Conservation (phyloP, 1,139 yeast genomes). For the Entelexis paramagnoliae region DNA sequence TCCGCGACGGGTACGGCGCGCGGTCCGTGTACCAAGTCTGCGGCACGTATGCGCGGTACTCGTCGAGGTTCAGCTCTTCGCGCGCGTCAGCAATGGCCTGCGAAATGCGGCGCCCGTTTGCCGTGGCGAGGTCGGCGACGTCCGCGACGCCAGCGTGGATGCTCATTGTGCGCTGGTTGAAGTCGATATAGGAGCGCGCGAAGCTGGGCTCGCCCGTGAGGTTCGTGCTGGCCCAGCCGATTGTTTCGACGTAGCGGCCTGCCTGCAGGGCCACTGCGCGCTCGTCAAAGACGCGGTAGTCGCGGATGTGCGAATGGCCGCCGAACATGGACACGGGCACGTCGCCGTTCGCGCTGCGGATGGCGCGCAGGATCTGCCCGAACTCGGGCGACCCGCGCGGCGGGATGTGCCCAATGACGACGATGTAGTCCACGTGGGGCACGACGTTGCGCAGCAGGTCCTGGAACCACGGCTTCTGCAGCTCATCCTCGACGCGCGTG, state of each 20-base stretch:
- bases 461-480: constrained; percentile 58
- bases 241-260: constrained; percentile 86
- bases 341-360: constrained; percentile 52
- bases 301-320: constrained; percentile 90
- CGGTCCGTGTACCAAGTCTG: constrained; percentile 56
- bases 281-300: constrained; percentile 59
- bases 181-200: constrained; percentile 21
- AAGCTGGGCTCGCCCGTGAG: constrained; percentile 14
- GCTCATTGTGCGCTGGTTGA: constrained; percentile 39
- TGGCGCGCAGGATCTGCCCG: constrained; percentile 35
- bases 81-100: constrained; percentile 40
- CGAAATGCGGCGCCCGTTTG: constrained; percentile 43
- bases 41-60: constrained; percentile 54
- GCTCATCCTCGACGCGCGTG: constrained; percentile 47
- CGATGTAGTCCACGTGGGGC: constrained; percentile 50
- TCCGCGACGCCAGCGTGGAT: constrained; percentile 43
- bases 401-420: constrained; percentile 76
- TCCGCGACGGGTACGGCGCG: constrained; percentile 52
- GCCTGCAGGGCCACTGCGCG: constrained; percentile 71
- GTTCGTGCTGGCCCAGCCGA: constrained; percentile 70
- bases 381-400: constrained; percentile 55
- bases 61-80: constrained; percentile 44
- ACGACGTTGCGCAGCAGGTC: constrained; percentile 48
- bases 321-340: constrained; percentile 77
- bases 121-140: constrained; percentile 3